Evolutionary conservation across 495 filamentous ascomycete genomes (phyloP).

Genomic region (Hamigera avellanea): DNA sequence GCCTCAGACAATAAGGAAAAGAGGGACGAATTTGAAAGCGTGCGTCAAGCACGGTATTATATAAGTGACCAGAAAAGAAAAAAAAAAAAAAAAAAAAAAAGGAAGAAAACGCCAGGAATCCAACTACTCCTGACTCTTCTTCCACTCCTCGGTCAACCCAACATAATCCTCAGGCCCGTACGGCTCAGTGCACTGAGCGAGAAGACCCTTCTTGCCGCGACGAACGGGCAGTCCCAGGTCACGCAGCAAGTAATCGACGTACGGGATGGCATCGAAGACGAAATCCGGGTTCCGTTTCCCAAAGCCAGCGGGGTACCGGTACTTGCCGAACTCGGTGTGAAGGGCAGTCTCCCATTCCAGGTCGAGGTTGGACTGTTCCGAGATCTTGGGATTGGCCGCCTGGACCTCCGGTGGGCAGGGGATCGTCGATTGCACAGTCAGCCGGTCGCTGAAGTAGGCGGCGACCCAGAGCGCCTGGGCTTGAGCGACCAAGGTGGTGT

Average conservation of each 20-base stretch:
- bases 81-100: neutral
- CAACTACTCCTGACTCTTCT: conserved; percentile 8
- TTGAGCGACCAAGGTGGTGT: conserved; percentile 51
- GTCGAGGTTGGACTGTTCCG: conserved; percentile 10
- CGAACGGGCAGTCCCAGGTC: conserved; percentile 47
- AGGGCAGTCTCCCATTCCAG: conserved; percentile 47
- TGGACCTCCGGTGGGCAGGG: conserved; percentile 12
- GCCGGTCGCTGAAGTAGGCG: conserved; percentile 45
- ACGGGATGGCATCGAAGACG: conserved; percentile 68
- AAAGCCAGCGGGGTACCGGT: conserved; percentile 55
- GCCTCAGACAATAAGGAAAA: too few relatives aligned
- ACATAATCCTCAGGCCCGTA: conserved; percentile 52
- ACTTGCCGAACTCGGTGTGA: conserved; percentile 55
- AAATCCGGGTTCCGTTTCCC: conserved; percentile 56
- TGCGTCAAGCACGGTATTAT: too few relatives aligned
- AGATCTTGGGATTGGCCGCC: neutral
- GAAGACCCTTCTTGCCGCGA: conserved; percentile 32
- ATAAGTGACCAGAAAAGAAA: too few relatives aligned
- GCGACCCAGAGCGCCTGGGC: conserved; percentile 62
- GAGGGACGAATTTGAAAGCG: too few relatives aligned
- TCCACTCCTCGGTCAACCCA: conserved; percentile 48
- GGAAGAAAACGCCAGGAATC: neutral
- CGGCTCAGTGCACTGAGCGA: conserved; percentile 39
- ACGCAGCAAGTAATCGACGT: conserved; percentile 56
- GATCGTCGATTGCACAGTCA: conserved; percentile 18